Evolutionary conservation across 345 rosid genomes (phyloP), one percentile per base, ranked within the genome.

Genomic region (Kernera saxatilis): DNA sequence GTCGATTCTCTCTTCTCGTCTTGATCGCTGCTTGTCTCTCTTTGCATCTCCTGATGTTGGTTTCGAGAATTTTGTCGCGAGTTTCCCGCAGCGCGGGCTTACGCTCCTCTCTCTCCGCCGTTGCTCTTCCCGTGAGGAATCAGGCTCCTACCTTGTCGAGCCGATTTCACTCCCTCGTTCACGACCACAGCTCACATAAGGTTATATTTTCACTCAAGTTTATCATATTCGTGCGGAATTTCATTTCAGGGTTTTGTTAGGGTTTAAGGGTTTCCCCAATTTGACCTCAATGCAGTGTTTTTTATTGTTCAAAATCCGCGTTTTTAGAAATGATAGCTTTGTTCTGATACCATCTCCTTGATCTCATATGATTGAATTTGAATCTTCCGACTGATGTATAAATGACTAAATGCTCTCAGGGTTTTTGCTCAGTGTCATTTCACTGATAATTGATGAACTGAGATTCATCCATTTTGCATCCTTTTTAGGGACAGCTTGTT

Each of bases 21-120:
- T 72, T 72, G 79, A 37, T 55, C 81, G 73, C 75, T 86, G 88
- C 43, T 79, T 87, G 64, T 75, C 72, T 25, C 73, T 88, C 36
- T 81, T 85, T 52, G 84, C 81, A 62, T 40, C 10, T 8, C 23
- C 19, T 64, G 41, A 86, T 87, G 91, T 68, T 83, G 78, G 74
- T 80, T 56, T 78, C 84, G 7, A 83, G 87, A 82, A 76, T 83
- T 27, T 67, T 89, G 40, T 83, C 85, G 40, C 86, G 91, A 67
- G 75, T 78, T 58, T 79, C 88, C 3, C 77, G 87, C 78, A 73
- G 78, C 73, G 80, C 78, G 3, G 68, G 81, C 22, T 65, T 78
- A 59, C 78, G 88, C 74, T 71, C 85, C 65, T 64, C 77, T 50
- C 76, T 85, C 35, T 65, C 82, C 86, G 40, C 81, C 88, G 36